Evolutionary conservation across 2,329 filamentous ascomycete genomes (phyloP), one percentile per base, ranked within the genome.

Genomic region (Fusarium caatingaense): DNA sequence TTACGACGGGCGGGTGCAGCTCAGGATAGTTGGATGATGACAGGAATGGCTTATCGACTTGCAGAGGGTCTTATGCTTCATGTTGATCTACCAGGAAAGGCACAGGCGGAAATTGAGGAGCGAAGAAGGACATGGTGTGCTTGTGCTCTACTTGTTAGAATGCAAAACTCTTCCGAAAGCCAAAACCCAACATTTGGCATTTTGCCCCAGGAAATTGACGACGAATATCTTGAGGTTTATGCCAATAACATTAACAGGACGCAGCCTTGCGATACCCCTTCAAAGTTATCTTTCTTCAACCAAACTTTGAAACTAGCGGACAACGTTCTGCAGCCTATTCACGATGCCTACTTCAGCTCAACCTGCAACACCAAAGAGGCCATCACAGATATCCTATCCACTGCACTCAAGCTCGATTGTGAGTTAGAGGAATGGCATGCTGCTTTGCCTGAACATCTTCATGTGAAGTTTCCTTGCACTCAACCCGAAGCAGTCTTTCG

Each of bases 61-160:
- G 72, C 72, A 12, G 74, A 76, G 41, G 71, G 74, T 6, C 50
- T 75, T 9, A 49, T 73, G 64, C 60, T 76, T 27, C 60, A 76
- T 23, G 11, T 73, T 8, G 74, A 73, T 23, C 21, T 75, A 12
- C 74, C 74, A 5, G 66, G 61, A 44, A 75, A 68, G 56, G 48
- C 69, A 0, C 49, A 73, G 41, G 58, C 69, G 8, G 74, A 74
- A 32, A 60, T 55, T 1, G 74, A 76, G 41, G 74, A 76, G 54
- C 51, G 69, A 5, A 63, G 67, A 28, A 75, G 74, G 63, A 74
- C 69, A 4, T 76, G 74, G 74, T 76, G 74, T 48, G 64, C 72
- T 49, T 76, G 71, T 28, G 66, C 66, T 11, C 42, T 74, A 5
- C 56, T 73, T 45, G 44, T 74, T 8, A 68, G 72, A 18, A 69